Evolutionary conservation across 2,329 filamentous ascomycete genomes (phyloP).

Genomic region (Colletotrichum sp.): DNA sequence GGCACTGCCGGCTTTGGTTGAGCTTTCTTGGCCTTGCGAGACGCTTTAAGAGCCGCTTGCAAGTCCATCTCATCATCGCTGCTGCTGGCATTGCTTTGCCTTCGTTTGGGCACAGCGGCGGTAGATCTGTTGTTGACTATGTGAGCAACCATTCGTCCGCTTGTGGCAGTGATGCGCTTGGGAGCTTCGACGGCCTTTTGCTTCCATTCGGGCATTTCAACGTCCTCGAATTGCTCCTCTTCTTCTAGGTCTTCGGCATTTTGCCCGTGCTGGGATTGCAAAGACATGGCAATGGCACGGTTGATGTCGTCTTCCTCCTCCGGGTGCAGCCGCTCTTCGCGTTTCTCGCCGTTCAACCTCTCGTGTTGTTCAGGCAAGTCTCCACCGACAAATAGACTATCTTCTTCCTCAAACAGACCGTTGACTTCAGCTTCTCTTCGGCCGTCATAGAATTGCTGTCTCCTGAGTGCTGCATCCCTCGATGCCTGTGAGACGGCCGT

Average conservation of each 20-base stretch:
- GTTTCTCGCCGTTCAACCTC: conserved; percentile 28
- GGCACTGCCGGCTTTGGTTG: conserved; percentile 43
- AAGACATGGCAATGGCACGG: conserved; percentile 83
- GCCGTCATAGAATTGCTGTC: background rate
- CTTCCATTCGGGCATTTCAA: conserved; percentile 58
- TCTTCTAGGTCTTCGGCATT: conserved; percentile 40
- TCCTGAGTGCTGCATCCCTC: background rate
- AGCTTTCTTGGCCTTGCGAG: conserved; percentile 63
- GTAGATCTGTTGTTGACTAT: conserved; percentile 77
- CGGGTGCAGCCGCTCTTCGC: conserved; percentile 39
- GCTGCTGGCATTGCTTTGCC: conserved; percentile 51
- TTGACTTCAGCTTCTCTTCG: conserved; percentile 12
- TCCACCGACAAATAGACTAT: conserved; percentile 60
- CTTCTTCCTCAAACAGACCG: conserved; percentile 40
- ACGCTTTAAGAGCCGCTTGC: conserved; percentile 75
- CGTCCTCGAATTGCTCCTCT: conserved; percentile 54
- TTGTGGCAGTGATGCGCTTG: conserved; percentile 55
- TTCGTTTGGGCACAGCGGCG: conserved; percentile 57
- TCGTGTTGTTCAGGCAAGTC: conserved; percentile 27
- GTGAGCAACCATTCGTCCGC: conserved; percentile 70
- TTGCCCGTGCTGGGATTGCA: conserved; percentile 66
- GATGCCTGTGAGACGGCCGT: background rate
- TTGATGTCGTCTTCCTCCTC: conserved; percentile 69
- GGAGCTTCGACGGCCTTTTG: conserved; percentile 57
- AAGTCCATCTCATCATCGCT: conserved; percentile 85